These are phyloP conservation scores for Fragaria ananassa DNA, from an alignment of 306 rosid genomes.

Conservation along the genomic window DNA sequence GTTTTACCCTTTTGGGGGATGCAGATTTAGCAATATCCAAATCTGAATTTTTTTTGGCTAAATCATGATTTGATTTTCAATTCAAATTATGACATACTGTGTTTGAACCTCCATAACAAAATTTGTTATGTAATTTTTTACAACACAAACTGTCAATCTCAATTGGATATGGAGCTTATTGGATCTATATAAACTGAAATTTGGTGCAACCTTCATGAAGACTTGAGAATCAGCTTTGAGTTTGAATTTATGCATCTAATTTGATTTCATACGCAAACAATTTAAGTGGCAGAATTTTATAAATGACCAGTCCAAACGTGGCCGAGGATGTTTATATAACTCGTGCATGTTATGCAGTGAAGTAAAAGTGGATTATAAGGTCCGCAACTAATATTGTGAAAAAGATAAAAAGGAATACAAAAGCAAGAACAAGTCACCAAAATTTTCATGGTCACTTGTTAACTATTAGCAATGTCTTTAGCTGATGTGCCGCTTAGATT, in stretches of 20 bases:
- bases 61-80: background rate
- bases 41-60: background rate
- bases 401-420: background rate
- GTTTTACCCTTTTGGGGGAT: background rate
- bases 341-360: background rate
- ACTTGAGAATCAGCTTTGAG: background rate
- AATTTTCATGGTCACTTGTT: background rate
- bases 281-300: background rate
- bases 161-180: background rate
- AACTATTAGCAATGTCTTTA: background rate
- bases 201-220: constrained; percentile 4
- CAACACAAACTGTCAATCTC: background rate
- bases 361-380: background rate
- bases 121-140: background rate
- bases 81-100: background rate
- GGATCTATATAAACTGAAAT: background rate
- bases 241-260: background rate
- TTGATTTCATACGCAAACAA: background rate
- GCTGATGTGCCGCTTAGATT: background rate
- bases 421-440: background rate
- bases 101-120: background rate
- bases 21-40: background rate
- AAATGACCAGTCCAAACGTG: background rate
- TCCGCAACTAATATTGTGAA: background rate
- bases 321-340: background rate